Conservation (phyloP, 2,329 filamentous ascomycete genomes). For the Fusarium compactum region DNA sequence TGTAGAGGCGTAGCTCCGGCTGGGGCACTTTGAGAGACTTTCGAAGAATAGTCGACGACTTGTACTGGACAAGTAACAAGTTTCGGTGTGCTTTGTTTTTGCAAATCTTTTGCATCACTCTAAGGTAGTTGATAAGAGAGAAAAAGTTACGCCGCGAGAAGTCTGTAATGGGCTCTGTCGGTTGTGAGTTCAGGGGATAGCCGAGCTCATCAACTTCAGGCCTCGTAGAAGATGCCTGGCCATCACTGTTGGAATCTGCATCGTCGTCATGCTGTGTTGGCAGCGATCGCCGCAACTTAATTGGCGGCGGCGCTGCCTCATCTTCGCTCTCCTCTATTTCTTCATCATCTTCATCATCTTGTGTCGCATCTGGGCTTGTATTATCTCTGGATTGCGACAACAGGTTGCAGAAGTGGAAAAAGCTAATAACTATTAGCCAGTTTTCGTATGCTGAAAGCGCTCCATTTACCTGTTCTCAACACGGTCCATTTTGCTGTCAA, state of each 20-base stretch:
- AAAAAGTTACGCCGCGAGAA: slow-evolving; percentile 97
- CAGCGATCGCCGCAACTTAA: slow-evolving; percentile 68
- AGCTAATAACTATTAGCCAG: slow-evolving; percentile 62
- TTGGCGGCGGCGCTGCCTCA: slow-evolving; percentile 87
- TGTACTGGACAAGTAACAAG: slow-evolving; percentile 93
- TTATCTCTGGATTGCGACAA: slow-evolving; percentile 66
- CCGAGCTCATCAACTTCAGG: slow-evolving; percentile 88
- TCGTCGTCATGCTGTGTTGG: slow-evolving; percentile 52
- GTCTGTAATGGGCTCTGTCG: slow-evolving; percentile 82
- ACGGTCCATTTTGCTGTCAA: slow-evolving; percentile 86
- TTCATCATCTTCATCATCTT: slow-evolving; percentile 51
- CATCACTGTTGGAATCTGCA: slow-evolving; percentile 49
- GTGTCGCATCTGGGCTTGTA: slow-evolving; percentile 51
- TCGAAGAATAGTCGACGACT: slow-evolving; percentile 90
- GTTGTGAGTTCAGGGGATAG: slow-evolving; percentile 78
- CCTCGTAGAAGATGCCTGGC: slow-evolving; percentile 52
- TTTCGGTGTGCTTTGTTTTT: slow-evolving; percentile 96
- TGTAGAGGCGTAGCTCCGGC: slow-evolving; percentile 88
- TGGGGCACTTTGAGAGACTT: slow-evolving; percentile 94
- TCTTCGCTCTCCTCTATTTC: slow-evolving; percentile 70
- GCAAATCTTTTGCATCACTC: slow-evolving; percentile 97
- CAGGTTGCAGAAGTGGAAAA: slow-evolving; percentile 89
- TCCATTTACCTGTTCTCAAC: slow-evolving; percentile 78
- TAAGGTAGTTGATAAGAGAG: slow-evolving; percentile 92
- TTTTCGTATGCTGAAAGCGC: not conserved